phyloP scores from a whole-genome alignment of 352 stramenopile species.

The Pythium folliculosum region DNA sequence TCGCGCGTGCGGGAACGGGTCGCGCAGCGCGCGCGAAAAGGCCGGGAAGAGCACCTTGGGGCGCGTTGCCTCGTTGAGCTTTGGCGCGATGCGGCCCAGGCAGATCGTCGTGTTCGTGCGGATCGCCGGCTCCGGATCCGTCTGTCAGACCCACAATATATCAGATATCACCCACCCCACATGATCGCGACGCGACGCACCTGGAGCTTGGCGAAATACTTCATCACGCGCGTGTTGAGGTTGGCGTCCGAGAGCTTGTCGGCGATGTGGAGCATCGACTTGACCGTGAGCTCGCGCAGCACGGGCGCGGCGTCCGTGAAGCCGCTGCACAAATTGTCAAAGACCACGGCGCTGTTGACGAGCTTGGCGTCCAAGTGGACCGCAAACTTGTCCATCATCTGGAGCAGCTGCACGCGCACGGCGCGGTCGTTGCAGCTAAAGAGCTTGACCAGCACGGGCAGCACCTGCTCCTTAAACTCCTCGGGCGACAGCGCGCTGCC shows the following conservation, averaged over 20 bases:
- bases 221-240: slow-evolving; percentile 92
- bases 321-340: slow-evolving; percentile 90
- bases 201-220: slow-evolving; percentile 91
- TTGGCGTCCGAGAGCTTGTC: slow-evolving; percentile 90
- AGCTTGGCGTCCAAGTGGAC: slow-evolving; percentile 90
- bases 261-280: slow-evolving; percentile 91
- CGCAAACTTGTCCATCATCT: slow-evolving; percentile 91
- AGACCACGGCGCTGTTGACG: slow-evolving; percentile 89
- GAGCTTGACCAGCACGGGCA: slow-evolving; percentile 88
- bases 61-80: slow-evolving; percentile 85
- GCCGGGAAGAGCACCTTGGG: slow-evolving; percentile 89
- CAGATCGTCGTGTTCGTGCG: slow-evolving; percentile 94
- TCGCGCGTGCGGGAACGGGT: slow-evolving; percentile 89
- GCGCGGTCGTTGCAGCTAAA: slow-evolving; percentile 92
- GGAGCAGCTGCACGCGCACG: slow-evolving; percentile 87
- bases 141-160: slow-evolving; percentile 31
- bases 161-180: no score
- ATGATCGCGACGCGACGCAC: slow-evolving; percentile 42
- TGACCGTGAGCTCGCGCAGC: slow-evolving; percentile 91
- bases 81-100: slow-evolving; percentile 84
- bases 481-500: slow-evolving; percentile 70
- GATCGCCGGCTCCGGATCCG: slow-evolving; percentile 89
- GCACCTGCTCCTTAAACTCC: slow-evolving; percentile 86
- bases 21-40: slow-evolving; percentile 80
- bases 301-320: slow-evolving; percentile 89